phyloP scores from a whole-genome alignment of 1,139 yeast species.

The Yamadazyma sp. region DNA sequence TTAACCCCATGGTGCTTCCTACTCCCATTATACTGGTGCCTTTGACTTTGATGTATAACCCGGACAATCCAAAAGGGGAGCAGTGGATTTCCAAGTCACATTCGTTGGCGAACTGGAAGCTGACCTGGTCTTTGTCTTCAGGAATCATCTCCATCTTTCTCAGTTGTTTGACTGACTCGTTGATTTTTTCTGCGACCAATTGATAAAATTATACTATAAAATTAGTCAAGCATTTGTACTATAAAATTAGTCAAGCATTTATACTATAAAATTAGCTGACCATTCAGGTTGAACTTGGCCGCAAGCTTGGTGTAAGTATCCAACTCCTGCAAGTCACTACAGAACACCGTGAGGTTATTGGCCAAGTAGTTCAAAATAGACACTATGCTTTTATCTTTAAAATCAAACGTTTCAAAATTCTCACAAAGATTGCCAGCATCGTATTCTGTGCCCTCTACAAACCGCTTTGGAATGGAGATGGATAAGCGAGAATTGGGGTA shows the following conservation, averaged over 20 bases:
- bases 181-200: neutral
- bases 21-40: constrained; percentile 56
- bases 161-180: neutral
- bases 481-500: constrained; percentile 20
- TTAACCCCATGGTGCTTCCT: constrained; percentile 59
- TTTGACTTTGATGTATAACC: constrained; percentile 51
- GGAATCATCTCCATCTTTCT: constrained; percentile 8
- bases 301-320: constrained; percentile 8
- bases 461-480: constrained; percentile 23
- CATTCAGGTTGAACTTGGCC: constrained; percentile 1
- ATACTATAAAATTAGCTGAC: too few relatives aligned
- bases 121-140: constrained; percentile 22
- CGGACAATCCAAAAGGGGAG: constrained; percentile 60
- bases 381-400: constrained; percentile 21
- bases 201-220: too few relatives aligned
- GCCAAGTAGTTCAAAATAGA: constrained; percentile 28
- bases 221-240: too few relatives aligned
- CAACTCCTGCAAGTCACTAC: constrained; percentile 19
- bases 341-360: constrained; percentile 27
- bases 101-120: constrained; percentile 50
- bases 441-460: constrained; percentile 23
- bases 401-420: constrained; percentile 20
- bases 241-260: too few relatives aligned
- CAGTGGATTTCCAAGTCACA: constrained; percentile 58
- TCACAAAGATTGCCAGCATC: constrained; percentile 25